phyloP scores from a whole-genome alignment of 345 rosid genomes.

The Ceriops decandra region DNA sequence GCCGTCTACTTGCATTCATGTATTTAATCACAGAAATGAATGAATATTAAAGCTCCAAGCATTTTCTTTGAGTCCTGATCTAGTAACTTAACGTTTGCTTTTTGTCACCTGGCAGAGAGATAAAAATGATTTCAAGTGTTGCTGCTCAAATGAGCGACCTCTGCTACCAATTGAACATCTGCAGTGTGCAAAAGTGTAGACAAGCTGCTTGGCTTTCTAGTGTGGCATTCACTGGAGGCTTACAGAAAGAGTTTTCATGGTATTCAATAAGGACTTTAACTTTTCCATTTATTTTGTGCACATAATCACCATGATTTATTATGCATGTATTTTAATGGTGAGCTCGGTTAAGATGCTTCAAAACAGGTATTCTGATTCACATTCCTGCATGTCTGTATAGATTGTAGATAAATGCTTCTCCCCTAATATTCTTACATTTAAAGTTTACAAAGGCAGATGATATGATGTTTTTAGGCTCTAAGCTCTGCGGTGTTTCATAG shows the following conservation, averaged over 20 bases:
- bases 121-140: slow-evolving; percentile 49
- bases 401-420: neutral
- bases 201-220: slow-evolving; percentile 40
- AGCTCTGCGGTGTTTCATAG: too few relatives aligned
- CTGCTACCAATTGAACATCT: slow-evolving; percentile 27
- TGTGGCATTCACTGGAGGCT: slow-evolving; percentile 38
- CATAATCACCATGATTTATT: neutral
- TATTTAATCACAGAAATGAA: neutral
- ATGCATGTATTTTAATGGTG: neutral
- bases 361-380: neutral
- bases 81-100: slow-evolving; percentile 1
- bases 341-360: neutral
- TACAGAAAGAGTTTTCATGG: slow-evolving; percentile 59
- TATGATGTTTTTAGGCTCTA: neutral
- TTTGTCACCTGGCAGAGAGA: slow-evolving; percentile 29
- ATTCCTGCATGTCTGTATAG: neutral
- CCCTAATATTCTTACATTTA: neutral
- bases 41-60: neutral
- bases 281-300: slow-evolving; percentile 5
- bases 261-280: slow-evolving; percentile 23
- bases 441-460: slow-evolving; percentile 2
- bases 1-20: neutral
- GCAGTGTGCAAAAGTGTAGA: slow-evolving; percentile 31
- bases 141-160: slow-evolving; percentile 45
- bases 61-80: neutral